Base-by-base conservation (phyloP, 2,329 filamentous ascomycete genomes). In the Aspergillus amoenus region DNA sequence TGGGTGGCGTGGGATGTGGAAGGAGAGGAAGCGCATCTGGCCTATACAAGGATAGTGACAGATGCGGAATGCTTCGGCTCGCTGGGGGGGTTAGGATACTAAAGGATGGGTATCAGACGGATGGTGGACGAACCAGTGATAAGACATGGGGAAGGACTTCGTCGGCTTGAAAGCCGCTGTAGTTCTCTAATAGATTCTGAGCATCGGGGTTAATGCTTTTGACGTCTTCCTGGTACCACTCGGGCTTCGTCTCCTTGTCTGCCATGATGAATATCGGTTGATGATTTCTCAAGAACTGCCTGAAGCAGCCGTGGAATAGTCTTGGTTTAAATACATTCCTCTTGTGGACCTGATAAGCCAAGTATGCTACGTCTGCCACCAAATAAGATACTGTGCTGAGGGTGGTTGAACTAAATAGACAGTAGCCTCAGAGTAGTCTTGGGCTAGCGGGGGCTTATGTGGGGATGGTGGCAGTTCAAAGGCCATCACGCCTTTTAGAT, bases 11-110 rank as follows among this genome's bases (percentile, higher is more conserved):
- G 50, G 53, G 30, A 64, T 49, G 27, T 61, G 61, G 47, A 63
- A 63, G 32, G 61, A 57, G 3, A 63, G 55, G 37, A 63, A 66
- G 11, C 62, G 57, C 59, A 64, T 59, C 42, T 61, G 60, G 4
- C 62, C 56, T 18, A 63, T 65, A 48, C 63, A 65, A 22, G 57
- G 24, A 47, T 64, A 63, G 3, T 55, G 57, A 24, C 44, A 60
- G 37, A 64, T 42, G 5, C 22, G 15, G 47, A 61, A 64, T 34
- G 62, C 62, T 24, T 63, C 56, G 7, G 63, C 61, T 11, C 62
- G 59, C 55, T 64, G 18, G 39, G 13, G 13, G 17, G 11, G 6
- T 44, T 17, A 43, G 17, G 3, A 30, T 30, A 43, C 7, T 22
- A 15, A 32, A 52, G 24, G 17, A 34, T 27, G 12, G n/a, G 24